Conservation (phyloP, 2,329 filamentous ascomycete species). For the Cryphonectria radicalis region DNA sequence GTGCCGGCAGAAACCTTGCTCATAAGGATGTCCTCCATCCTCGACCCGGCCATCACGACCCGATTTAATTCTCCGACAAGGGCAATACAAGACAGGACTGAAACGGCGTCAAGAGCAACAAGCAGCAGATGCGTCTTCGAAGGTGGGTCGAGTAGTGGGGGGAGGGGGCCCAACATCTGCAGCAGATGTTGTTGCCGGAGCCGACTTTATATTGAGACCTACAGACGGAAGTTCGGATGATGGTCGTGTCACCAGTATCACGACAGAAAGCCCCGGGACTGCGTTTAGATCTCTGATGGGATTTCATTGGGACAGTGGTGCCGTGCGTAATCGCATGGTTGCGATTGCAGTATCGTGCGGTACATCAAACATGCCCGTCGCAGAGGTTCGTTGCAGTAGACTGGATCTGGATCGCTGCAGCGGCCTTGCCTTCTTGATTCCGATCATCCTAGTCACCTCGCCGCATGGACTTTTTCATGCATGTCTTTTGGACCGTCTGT, state of each 20-base stretch:
- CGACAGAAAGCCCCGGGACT: background rate
- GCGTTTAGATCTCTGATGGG: background rate
- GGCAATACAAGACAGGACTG: constrained; percentile 25
- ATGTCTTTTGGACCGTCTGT: background rate
- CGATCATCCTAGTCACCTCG: background rate
- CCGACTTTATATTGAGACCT: constrained; percentile 8
- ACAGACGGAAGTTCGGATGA: constrained; percentile 18
- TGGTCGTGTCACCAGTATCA: constrained; percentile 1
- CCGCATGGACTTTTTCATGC: constrained; percentile 5
- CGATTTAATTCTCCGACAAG: constrained; percentile 1
- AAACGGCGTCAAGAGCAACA: constrained; percentile 14
- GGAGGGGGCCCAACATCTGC: background rate
- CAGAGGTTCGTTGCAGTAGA: constrained; percentile 2
- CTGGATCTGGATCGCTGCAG: background rate
- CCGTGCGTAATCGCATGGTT: background rate
- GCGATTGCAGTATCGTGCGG: background rate
- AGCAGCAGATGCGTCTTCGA: background rate
- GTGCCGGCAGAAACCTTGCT: constrained; percentile 15
- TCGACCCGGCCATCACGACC: constrained; percentile 8
- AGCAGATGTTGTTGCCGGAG: constrained; percentile 5
- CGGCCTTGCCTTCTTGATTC: background rate
- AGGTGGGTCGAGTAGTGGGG: background rate
- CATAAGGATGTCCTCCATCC: constrained; percentile 24
- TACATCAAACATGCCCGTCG: constrained; percentile 17
- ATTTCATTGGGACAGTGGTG: background rate